Base-by-base conservation (phyloP, 1,139 yeast genomes). In the Zygosaccharomyces sapae region DNA sequence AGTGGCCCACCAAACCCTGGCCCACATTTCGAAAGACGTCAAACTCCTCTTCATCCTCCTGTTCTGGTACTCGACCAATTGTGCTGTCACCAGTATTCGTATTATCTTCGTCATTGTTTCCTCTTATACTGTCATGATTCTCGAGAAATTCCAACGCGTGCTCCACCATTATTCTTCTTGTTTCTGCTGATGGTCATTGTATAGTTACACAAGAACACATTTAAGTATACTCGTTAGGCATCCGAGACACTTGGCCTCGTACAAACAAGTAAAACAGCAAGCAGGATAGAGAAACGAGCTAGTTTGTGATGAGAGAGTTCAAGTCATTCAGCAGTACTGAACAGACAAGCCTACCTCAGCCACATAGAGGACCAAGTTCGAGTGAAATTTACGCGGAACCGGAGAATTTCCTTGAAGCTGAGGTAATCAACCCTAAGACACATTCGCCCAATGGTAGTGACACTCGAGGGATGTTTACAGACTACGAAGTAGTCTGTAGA, bases 1-100 rank as follows among this genome's bases (percentile, higher is more conserved):
- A 85, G 50, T 79, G 80, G 1, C 96, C 96, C 1, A 76, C 75
- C 35, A 92, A 74, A 1, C 98, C 98, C 63, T 88, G 97, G 1
- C 95, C 96, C 4, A 92, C 97, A 65, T 92, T 92, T 55, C 83
- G 80, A 66, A 92, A 92, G 2, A 90, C 94, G 46, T 88, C 92
- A 47, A 70, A 68, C 20, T 72, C 71, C 3, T 70, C 74, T 7
- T 65, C 69, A 1, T 59, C 71, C 5, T 62, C 67, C 10, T 59
- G 67, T 10, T 55, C 66, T 10, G 41, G 41, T 29, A 38, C 24
- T 29, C 24, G 24, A 38, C 34, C 20, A 31, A 13, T 12, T 8
- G 34, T 12, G 13, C 10, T 18, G 6, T 13, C 16, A 18, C 34
- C 16, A 12, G 18, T 12, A 22, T n/a, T 38, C 40, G 4, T 22